Conservation (phyloP, 768 basidiomycete species). For the Panellus pusillus region DNA sequence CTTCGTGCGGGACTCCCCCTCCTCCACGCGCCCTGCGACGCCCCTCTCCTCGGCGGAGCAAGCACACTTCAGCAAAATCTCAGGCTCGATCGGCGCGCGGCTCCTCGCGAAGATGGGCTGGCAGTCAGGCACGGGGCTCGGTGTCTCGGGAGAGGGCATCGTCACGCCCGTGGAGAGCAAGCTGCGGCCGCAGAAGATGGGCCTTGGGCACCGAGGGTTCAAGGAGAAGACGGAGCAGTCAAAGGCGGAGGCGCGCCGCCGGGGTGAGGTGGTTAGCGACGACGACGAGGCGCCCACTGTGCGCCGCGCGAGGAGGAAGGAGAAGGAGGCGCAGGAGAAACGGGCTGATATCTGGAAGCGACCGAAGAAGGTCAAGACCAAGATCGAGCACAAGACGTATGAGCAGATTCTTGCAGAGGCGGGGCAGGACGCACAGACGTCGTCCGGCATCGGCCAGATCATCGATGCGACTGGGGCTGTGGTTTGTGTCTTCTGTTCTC, state of each 20-base stretch:
- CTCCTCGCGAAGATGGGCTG: slow-evolving; percentile 97
- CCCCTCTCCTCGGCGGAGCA: slow-evolving; percentile 65
- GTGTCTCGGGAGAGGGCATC: slow-evolving; percentile 74
- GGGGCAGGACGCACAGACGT: slow-evolving; percentile 52
- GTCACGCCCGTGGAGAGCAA: slow-evolving; percentile 87
- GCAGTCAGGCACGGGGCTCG: slow-evolving; percentile 80
- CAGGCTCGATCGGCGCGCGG: slow-evolving; percentile 78
- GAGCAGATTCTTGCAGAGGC: slow-evolving; percentile 93
- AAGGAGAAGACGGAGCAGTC: slow-evolving; percentile 87
- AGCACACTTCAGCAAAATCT: slow-evolving; percentile 81
- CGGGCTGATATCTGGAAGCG: slow-evolving; percentile 83
- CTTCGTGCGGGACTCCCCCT: slow-evolving; percentile 53
- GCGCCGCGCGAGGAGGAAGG: slow-evolving; percentile 53
- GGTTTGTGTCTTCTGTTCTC: slow-evolving; percentile 46
- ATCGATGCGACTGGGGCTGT: slow-evolving; percentile 94
- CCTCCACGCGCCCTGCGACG: slow-evolving; percentile 48
- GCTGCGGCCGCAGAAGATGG: slow-evolving; percentile 80
- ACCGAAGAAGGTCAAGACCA: slow-evolving; percentile 81
- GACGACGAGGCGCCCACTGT: slow-evolving; percentile 58
- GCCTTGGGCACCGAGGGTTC: slow-evolving; percentile 86
- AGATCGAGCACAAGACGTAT: slow-evolving; percentile 93
- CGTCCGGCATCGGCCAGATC: slow-evolving; percentile 74
- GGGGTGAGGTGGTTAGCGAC: slow-evolving; percentile 74
- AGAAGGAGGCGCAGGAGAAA: slow-evolving; percentile 54
- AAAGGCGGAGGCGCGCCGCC: slow-evolving; percentile 73